These are phyloP conservation scores for Pythium scleroteichum DNA, from an alignment of 352 stramenopile species.

Conservation along the genomic window DNA sequence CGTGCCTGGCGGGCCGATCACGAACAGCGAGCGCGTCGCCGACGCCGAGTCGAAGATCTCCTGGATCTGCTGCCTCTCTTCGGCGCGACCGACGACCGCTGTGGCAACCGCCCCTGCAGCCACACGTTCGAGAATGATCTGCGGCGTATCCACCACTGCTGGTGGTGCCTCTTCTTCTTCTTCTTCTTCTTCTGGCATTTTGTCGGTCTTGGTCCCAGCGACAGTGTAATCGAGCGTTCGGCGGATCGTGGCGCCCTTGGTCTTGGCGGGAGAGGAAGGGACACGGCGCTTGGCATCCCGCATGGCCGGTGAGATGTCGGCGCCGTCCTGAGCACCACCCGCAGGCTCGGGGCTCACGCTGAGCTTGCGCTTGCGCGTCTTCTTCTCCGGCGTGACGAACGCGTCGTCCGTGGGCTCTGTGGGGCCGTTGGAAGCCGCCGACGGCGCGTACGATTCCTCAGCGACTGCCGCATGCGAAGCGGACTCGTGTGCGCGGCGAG, in stretches of 20 bases:
- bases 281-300: slow-evolving; percentile 10
- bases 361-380: slow-evolving; percentile 22
- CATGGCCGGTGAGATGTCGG: slow-evolving; percentile 18
- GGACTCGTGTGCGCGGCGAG: not conserved
- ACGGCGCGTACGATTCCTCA: slow-evolving; percentile 5
- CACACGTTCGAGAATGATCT: slow-evolving; percentile 11
- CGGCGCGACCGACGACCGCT: slow-evolving; percentile 38
- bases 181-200: not conserved
- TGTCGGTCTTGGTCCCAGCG: not conserved
- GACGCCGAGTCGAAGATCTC: slow-evolving; percentile 23
- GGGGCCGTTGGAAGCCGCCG: not conserved
- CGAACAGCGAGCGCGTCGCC: slow-evolving; percentile 43
- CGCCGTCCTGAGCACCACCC: not conserved
- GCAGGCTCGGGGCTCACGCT: not conserved
- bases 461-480: not conserved
- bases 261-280: not conserved
- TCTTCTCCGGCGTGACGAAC: slow-evolving; percentile 14
- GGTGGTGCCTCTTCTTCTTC: too few relatives aligned
- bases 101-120: not conserved
- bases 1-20: slow-evolving; percentile 66
- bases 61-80: slow-evolving; percentile 42
- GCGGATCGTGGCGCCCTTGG: slow-evolving; percentile 16
- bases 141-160: not conserved
- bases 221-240: slow-evolving; percentile 24
- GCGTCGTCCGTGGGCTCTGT: not conserved